A percentile compares a stretch with the other conserved stretches of the same genome.
Conservation (phyloP, 176 grass and related monocot genomes). For the Leersia perrieri region DNA sequence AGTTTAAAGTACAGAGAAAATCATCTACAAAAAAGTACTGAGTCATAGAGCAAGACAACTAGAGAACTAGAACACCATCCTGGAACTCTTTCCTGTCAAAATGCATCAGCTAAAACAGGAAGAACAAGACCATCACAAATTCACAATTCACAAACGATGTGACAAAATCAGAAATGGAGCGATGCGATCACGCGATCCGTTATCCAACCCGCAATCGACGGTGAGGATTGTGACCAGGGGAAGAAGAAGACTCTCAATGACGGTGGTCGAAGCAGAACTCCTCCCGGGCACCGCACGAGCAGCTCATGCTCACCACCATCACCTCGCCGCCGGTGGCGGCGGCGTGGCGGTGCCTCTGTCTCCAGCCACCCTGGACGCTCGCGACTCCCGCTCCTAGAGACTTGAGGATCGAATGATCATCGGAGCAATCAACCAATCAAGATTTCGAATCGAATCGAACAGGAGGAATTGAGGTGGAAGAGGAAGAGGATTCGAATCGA, state of each 20-base stretch:
- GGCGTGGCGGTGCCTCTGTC: background rate
- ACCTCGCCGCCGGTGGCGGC: background rate
- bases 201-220: background rate
- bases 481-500: background rate
- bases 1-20: background rate
- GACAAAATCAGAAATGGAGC: background rate
- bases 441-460: too few species aligned
- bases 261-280: constrained; percentile 28
- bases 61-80: background rate
- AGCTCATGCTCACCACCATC: constrained; percentile 20
- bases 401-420: too few species aligned
- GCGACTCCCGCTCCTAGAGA: background rate
- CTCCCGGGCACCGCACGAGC: constrained; percentile 14
- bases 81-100: too few species aligned
- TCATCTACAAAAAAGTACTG: too few species aligned
- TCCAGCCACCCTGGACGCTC: background rate
- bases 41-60: too few species aligned
- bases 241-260: background rate
- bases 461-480: too few species aligned
- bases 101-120: too few species aligned
- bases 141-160: too few species aligned
- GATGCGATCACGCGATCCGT: background rate
- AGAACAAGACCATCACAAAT: background rate
- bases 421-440: background rate
- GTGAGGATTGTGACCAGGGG: background rate